A percentile compares a stretch with the other conserved stretches of the same genome.
Evolutionary conservation across 2,329 filamentous ascomycete species (phyloP).

Genomic region (Parastagonospora nodorum): DNA sequence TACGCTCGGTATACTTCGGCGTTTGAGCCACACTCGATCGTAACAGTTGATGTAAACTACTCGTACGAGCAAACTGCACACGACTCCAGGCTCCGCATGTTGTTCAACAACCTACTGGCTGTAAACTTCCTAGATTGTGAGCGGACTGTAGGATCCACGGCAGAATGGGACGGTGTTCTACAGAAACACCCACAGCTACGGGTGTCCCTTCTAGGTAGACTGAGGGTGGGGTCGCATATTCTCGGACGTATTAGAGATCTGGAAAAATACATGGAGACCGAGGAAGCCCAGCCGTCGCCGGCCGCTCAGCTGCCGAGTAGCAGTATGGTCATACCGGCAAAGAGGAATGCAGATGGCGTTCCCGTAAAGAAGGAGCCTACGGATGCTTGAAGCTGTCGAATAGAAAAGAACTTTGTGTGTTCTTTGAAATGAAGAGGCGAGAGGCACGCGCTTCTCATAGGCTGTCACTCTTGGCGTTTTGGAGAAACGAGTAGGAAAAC

Average conservation of each 20-base stretch:
- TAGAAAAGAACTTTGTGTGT: no score
- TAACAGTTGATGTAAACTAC: conserved; percentile 8
- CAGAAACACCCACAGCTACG: conserved; percentile 1
- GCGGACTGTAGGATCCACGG: conserved; percentile 4
- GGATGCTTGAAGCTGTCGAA: neutral
- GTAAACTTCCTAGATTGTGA: neutral
- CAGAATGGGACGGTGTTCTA: conserved; percentile 15
- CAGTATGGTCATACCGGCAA: neutral
- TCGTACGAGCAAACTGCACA: conserved; percentile 6
- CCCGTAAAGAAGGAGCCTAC: neutral
- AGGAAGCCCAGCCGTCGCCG: neutral
- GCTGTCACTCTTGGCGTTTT: no score
- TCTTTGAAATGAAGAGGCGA: no score
- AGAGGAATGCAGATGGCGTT: neutral
- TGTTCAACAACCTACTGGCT: conserved; percentile 8
- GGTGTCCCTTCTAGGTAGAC: no score
- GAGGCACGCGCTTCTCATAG: no score
- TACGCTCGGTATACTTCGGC: conserved; percentile 3
- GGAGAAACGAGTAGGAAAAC: no score
- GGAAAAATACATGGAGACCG: neutral
- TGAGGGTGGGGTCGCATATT: neutral
- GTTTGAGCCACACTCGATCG: conserved; percentile 35
- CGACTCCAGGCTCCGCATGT: conserved; percentile 9
- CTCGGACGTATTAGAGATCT: neutral
- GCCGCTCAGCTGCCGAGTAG: no score